Evolutionary conservation across 192 early-diverging fungal genomes (phyloP), one percentile per base, ranked within the genome.

Genomic region (Coemansia sp.): DNA sequence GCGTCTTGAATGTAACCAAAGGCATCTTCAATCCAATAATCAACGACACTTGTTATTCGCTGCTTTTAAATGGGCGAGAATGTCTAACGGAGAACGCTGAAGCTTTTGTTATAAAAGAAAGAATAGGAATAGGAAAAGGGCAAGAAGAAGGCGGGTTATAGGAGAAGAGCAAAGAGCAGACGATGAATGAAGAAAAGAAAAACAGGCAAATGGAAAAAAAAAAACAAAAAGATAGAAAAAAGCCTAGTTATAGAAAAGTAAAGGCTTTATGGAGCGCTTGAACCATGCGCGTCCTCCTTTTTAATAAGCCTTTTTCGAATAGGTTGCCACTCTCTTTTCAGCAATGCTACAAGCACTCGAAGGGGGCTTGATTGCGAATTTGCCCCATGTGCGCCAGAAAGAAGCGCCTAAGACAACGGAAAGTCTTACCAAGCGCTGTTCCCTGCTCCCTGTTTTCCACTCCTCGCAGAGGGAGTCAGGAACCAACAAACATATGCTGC

Each of bases 1-100:
- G 74, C 21, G 79, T 81, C 58, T 73, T 76, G 62, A 81, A 81
- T 13, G 62, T 73, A 67, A 81, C 59, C 57, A 76, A 61, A 41
- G 74, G 60, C 79, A 81, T 81, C 4, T 52, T 72, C 16, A n/a
- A 7, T 49, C 13, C 18, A 49, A 49, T 49, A 19, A 18, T 4
- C 42, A 8, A 43, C 22, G 9, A 13, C 26, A 2, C 15, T 26
- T 26, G 51, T 54, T 22, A 54, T 22, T 37, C 16, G 62, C 48
- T 22, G 26, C 4, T 37, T 36, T 9, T 22, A 57, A 52, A 61
- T 9, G 19, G 16, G 5, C n/a, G 5, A 65, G 36, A 59, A 47
- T 54, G 51, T 32, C 10, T 26, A 18, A 8, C 47, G 19, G n/a
- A 49, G 16, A 15, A 45, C 43, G 10, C 43, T 1, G 13, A 15